phyloP scores from a whole-genome alignment of 2,329 filamentous ascomycete genomes.

The Fusarium sp. region DNA sequence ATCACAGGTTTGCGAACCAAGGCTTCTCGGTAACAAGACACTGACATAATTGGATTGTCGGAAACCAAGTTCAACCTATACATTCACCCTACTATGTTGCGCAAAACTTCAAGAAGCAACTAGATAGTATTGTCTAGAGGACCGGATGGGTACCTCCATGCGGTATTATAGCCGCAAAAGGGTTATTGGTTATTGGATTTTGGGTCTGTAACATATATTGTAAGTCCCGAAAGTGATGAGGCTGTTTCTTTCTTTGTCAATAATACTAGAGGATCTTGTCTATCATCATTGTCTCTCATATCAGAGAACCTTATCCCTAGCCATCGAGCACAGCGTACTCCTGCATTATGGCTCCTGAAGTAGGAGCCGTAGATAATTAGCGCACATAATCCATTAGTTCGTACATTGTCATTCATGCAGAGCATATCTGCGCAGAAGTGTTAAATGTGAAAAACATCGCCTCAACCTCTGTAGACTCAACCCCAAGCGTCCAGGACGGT shows the following conservation, averaged over 20 bases:
- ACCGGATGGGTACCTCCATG: neutral
- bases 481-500: no score
- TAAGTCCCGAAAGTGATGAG: neutral
- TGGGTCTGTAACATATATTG: neutral
- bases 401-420: slow-evolving; percentile 54
- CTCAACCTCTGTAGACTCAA: no score
- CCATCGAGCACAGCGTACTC: slow-evolving; percentile 62
- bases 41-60: neutral
- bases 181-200: neutral
- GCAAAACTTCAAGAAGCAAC: neutral
- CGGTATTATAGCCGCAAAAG: neutral
- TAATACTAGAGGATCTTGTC: neutral
- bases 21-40: neutral
- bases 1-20: neutral
- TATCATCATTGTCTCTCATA: neutral
- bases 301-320: slow-evolving; percentile 65
- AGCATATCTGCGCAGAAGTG: slow-evolving; percentile 61
- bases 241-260: neutral
- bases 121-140: neutral
- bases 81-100: neutral
- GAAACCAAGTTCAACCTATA: neutral
- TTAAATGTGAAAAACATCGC: slow-evolving; percentile 56
- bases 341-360: slow-evolving; percentile 57
- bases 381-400: neutral
- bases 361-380: slow-evolving; percentile 55